These are phyloP conservation scores for Neurospora sp. DNA, from an alignment of 495 filamentous ascomycete genomes.

Conservation along the genomic window DNA sequence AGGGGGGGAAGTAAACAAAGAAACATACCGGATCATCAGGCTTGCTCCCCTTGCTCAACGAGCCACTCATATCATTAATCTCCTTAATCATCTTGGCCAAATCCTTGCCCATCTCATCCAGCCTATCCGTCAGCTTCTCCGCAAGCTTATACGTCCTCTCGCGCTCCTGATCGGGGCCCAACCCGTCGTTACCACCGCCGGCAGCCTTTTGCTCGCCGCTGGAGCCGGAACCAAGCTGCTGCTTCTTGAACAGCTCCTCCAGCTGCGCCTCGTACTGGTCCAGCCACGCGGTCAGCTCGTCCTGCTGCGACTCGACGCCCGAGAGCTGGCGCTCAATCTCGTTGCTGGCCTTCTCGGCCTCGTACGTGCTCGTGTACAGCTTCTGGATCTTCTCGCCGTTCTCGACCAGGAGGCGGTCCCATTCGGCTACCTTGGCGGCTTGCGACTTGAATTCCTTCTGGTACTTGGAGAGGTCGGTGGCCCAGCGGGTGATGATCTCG, in stretches of 20 bases:
- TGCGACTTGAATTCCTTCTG: constrained; percentile 90
- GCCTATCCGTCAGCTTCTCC: constrained; percentile 74
- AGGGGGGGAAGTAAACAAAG: constrained; percentile 12
- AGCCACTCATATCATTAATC: constrained; percentile 78
- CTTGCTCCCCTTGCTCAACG: constrained; percentile 77
- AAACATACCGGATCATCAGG: constrained; percentile 78
- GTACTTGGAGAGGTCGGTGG: constrained; percentile 85
- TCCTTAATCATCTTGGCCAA: constrained; percentile 93
- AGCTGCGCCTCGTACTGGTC: constrained; percentile 86
- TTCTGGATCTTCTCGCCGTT: constrained; percentile 89
- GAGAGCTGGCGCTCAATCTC: constrained; percentile 87
- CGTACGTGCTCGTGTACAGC: constrained; percentile 75
- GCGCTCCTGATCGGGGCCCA: constrained; percentile 86
- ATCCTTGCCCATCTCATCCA: constrained; percentile 88
- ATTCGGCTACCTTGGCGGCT: constrained; percentile 73
- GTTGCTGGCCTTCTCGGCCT: constrained; percentile 80
- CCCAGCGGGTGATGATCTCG: constrained; percentile 98
- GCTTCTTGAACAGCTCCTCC: constrained; percentile 69
- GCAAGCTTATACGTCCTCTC: constrained; percentile 90
- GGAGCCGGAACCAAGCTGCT: constrained; percentile 17
- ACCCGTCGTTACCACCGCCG: constrained; percentile 45
- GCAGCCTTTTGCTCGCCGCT: constrained; percentile 19
- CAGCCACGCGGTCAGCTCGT: constrained; percentile 73
- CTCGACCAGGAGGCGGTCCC: constrained; percentile 85
- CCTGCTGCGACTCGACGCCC: constrained; percentile 82